Base-by-base conservation (phyloP, 208 protist genomes). In the Wallacemonas sp. region DNA sequence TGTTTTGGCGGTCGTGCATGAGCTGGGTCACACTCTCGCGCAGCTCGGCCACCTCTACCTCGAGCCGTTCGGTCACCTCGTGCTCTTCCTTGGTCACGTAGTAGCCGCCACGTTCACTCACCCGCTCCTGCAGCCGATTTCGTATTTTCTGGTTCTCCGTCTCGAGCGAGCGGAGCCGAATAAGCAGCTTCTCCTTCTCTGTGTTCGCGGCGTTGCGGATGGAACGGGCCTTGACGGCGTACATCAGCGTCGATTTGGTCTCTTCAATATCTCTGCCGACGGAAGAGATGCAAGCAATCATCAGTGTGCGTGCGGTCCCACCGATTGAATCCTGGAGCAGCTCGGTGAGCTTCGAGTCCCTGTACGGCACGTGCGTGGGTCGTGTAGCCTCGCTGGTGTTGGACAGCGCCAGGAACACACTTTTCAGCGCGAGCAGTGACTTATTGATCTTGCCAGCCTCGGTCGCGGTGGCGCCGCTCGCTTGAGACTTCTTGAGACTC, bases 161-260 rank as follows among this genome's bases (percentile, higher is more conserved):
- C 73, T 94, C 87, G 48, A 92, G 76, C n/a, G 80, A 91, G 32
- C 87, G 79, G 38, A 95, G 67, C 22, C 85, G 79, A 27, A 89
- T 78, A 38, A 92, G 75, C 33, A 97, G 64, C 65, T 90, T 93
- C 58, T 94, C 84, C 42, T 66, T 68, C 54, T 94, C 83, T 37
- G 79, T 89, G 78, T 95, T 92, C 36, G 89, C 79, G 2, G 78
- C 80, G 73, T 99, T 99, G 50, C 91, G 82, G 72, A 99, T 98
- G 53, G 95, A 97, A 29, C 92, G 78, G 9, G 96, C 96, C 54
- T 97, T 89, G 44, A 96, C 94, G 13, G 96, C 96, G 73, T 98
- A 99, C 69, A 97, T 87, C n/a, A 99, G 79, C 9, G 97, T 98
- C 42, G 88, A 97, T 63, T 97, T 88, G 8, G 94, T 98, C 75